A percentile compares a stretch with the other conserved stretches of the same genome.
Evolutionary conservation across 495 filamentous ascomycete genomes (phyloP).

Genomic region (Penicillium odoratum): DNA sequence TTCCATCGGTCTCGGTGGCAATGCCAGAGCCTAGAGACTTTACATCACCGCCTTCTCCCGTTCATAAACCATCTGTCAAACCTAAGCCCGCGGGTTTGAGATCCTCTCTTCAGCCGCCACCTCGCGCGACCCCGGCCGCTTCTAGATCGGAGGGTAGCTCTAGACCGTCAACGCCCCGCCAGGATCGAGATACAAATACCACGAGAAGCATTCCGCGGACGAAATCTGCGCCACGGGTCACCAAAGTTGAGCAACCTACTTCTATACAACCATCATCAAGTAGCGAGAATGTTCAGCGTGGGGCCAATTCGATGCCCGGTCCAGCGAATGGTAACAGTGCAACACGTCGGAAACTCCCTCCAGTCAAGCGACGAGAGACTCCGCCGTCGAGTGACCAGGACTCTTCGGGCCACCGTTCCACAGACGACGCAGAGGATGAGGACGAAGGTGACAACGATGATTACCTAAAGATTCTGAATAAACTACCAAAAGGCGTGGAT

Average conservation of each 20-base stretch:
- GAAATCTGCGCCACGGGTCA: conserved; percentile 28
- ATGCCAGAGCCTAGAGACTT: conserved; percentile 27
- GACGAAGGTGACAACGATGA: conserved; percentile 44
- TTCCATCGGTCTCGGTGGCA: conserved; percentile 14
- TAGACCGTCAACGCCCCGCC: conserved; percentile 22
- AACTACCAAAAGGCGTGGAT: conserved; percentile 79
- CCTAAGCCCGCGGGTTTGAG: conserved; percentile 37
- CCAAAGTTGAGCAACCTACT: conserved; percentile 14
- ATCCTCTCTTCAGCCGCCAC: conserved; percentile 29
- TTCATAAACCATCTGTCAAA: conserved; percentile 39
- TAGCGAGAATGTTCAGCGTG: conserved; percentile 33
- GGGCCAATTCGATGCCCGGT: conserved; percentile 29
- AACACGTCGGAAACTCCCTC: conserved; percentile 27
- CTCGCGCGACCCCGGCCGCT: conserved; percentile 14
- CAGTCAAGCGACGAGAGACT: conserved; percentile 35
- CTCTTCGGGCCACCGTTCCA: conserved; percentile 31
- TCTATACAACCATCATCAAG: conserved; percentile 29
- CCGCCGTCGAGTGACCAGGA: conserved; percentile 49
- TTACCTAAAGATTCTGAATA: conserved; percentile 64
- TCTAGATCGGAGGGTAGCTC: conserved; percentile 23
- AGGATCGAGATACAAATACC: conserved; percentile 14
- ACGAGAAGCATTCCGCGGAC: conserved; percentile 22
- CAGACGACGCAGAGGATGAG: conserved; percentile 36
- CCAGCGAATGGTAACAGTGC: conserved; percentile 23
- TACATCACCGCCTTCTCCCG: conserved; percentile 19